Evolutionary conservation across 1,284 basidiomycete genomes (phyloP).

Genomic region (Phenoliferia sp.): DNA sequence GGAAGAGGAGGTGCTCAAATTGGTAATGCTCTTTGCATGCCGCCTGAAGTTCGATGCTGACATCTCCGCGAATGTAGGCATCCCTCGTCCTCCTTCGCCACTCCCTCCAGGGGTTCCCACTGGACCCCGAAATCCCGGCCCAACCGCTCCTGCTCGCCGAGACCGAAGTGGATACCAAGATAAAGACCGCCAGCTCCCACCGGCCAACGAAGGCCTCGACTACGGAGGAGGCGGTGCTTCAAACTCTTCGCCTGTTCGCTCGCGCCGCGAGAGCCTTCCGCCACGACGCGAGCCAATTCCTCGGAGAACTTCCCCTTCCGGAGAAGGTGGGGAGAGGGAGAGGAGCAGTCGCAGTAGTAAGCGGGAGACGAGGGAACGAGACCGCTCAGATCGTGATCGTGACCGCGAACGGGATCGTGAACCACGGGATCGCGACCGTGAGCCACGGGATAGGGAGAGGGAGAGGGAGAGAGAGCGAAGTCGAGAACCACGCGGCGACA

Average conservation of each 20-base stretch:
- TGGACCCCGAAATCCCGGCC: constrained; percentile 60
- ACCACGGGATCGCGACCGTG: neutral
- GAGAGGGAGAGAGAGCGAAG: neutral
- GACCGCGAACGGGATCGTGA: constrained; percentile 13
- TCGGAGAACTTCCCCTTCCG: neutral
- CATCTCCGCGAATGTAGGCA: neutral
- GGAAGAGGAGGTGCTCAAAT: neutral
- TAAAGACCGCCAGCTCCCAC: constrained; percentile 59
- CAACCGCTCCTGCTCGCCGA: constrained; percentile 1
- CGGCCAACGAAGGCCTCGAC: constrained; percentile 72
- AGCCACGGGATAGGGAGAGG: neutral
- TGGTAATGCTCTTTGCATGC: neutral
- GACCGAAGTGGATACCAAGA: constrained; percentile 66
- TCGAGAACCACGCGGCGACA: neutral
- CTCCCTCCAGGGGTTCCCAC: constrained; percentile 73
- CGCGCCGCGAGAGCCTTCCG: neutral
- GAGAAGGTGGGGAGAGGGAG: constrained; percentile 4
- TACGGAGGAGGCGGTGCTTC: constrained; percentile 39
- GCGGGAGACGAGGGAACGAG: constrained; percentile 8
- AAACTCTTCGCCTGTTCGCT: constrained; percentile 1
- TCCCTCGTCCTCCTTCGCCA: constrained; percentile 48
- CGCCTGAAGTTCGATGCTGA: neutral
- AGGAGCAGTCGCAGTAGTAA: constrained; percentile 1
- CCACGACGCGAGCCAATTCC: neutral
- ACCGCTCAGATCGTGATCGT: constrained; percentile 13